Conservation (phyloP, 768 basidiomycete species). For the Mycena vulgaris region DNA sequence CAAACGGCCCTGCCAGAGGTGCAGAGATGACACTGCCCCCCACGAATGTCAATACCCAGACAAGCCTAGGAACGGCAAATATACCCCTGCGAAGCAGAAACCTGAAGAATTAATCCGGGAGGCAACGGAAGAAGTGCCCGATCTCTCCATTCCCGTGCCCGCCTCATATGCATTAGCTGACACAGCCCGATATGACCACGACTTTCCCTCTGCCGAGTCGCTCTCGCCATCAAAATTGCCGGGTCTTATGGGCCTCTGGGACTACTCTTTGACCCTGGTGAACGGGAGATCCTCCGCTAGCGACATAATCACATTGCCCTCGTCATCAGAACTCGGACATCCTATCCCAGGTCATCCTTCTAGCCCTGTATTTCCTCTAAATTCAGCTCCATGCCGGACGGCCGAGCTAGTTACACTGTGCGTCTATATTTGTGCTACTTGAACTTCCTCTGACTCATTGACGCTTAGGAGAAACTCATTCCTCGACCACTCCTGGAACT, state of each 20-base stretch:
- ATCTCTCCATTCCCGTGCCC: neutral
- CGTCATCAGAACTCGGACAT: too few species aligned
- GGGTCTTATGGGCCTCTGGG: neutral
- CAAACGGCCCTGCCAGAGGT: conserved; percentile 19
- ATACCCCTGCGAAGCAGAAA: neutral
- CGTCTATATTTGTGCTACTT: neutral
- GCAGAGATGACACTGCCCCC: neutral
- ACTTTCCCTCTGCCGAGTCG: too few species aligned
- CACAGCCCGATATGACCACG: too few species aligned
- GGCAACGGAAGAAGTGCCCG: neutral
- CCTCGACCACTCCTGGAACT: conserved; percentile 21
- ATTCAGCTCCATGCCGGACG: too few species aligned
- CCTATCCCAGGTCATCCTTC: too few species aligned
- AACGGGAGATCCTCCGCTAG: too few species aligned
- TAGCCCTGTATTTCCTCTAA: too few species aligned
- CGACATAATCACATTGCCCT: too few species aligned
- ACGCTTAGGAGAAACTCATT: conserved; percentile 18
- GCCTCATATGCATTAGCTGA: too few species aligned
- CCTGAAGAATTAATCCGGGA: neutral
- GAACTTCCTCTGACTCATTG: too few species aligned
- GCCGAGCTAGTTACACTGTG: neutral
- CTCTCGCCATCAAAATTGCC: too few species aligned
- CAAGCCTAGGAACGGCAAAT: neutral
- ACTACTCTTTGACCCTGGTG: too few species aligned
- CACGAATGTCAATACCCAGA: conserved; percentile 26